Evolutionary conservation across 176 grass and related monocot genomes (phyloP), one percentile per base, ranked within the genome.

Genomic region (Phyllostachys edulis): DNA sequence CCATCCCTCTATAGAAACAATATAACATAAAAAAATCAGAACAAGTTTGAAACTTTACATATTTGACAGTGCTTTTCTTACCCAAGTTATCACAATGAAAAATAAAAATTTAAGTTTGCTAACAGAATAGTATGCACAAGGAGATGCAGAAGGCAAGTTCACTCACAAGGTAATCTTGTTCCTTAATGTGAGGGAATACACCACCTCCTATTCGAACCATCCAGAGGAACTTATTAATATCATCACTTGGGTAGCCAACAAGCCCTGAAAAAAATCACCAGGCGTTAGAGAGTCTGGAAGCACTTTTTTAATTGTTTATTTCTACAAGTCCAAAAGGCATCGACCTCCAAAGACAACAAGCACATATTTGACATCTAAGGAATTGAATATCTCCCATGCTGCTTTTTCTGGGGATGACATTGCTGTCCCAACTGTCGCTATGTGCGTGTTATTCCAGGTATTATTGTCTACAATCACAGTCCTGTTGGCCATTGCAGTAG

Each of bases 151-250:
- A 61, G 55, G n/a, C n/a, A 78, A 20, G 56, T 63, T 78, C 56
- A 97, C 92, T 97, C 82, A 94, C 94, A 83, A 97, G 92, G 87
- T 97, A 97, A 89, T 97, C 94, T 59, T 92, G 80, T 80, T 97
- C 94, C 81, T 92, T 92, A 72, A 97, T 97, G 77, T 97, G 94
- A 89, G 92, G 94, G 90, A 97, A 94, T 52, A 94, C 94, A 77
- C 94, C 94, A 77, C 94, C 92, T 71, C 94, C 94, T 80, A 94
- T 97, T 20, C 94, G 94, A 85, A 97, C 94, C 94, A 94, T 97
- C 94, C 94, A 94, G 51, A 97, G 83, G 83, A 97, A 97, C 84
- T 97, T 97, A 83, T 97, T 97, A 69, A 97, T 97, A 79, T 97
- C 94, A 89, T 97, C 94, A 87, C 94, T 97, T 71, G 94, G 90